These are phyloP conservation scores for Pseudogymnoascus sp. DNA, from an alignment of 2,329 filamentous ascomycete genomes.

Conservation along the genomic window DNA sequence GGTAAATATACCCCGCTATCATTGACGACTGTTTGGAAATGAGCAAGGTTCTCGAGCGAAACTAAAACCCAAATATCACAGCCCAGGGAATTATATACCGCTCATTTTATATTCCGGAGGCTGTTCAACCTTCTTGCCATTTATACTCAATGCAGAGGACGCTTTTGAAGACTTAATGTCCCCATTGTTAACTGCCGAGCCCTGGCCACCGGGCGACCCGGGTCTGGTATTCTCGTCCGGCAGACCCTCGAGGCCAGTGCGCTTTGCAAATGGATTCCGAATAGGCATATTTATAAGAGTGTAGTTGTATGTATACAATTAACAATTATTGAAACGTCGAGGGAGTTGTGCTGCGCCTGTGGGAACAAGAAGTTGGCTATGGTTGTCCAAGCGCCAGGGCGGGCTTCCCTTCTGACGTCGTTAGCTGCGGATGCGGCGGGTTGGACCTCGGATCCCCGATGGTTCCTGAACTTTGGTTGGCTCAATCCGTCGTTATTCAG, in stretches of 20 bases:
- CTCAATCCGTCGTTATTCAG: background rate
- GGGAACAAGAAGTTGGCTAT: conserved; percentile 4
- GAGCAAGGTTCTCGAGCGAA: conserved; percentile 17
- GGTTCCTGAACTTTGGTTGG: conserved; percentile 1
- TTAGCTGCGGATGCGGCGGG: background rate
- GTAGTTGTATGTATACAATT: conserved; percentile 1
- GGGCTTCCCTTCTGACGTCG: background rate
- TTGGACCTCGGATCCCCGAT: background rate
- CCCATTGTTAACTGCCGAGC: conserved; percentile 50
- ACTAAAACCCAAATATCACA: conserved; percentile 14
- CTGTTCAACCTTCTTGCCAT: conserved; percentile 45
- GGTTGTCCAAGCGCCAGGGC: conserved; percentile 4
- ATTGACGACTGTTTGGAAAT: conserved; percentile 65
- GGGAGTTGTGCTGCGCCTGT: background rate
- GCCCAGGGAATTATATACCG: conserved; percentile 43
- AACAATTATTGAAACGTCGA: background rate
- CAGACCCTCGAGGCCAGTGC: conserved; percentile 33
- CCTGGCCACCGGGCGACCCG: conserved; percentile 35
- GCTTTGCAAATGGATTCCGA: conserved; percentile 63
- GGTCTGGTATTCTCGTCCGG: conserved; percentile 46
- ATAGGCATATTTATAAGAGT: conserved; percentile 49
- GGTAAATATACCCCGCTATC: conserved; percentile 92
- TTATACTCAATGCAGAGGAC: conserved; percentile 54
- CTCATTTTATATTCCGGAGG: conserved; percentile 73
- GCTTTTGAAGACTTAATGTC: conserved; percentile 55